These are phyloP conservation scores for Sphaceloma murrayae DNA, from an alignment of 2,329 filamentous ascomycete species.

Conservation along the genomic window DNA sequence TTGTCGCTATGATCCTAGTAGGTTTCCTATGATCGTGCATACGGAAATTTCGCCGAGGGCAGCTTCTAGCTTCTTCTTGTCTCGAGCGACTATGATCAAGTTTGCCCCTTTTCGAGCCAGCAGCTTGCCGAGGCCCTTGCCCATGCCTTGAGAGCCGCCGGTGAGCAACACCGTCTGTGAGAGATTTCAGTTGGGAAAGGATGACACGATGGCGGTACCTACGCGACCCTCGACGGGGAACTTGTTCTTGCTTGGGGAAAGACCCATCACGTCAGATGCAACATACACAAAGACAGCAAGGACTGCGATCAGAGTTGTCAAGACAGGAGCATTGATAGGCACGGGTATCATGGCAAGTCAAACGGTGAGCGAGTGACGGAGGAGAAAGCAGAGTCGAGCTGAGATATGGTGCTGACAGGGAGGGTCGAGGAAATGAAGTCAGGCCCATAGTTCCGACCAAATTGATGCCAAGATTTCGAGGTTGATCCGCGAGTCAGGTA, in stretches of 20 bases:
- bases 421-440: background rate
- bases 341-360: constrained; percentile 5
- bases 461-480: constrained; percentile 11
- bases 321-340: background rate
- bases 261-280: constrained; percentile 51
- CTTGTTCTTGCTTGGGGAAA: constrained; percentile 59
- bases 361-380: no score
- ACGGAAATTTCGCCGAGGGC: constrained; percentile 51
- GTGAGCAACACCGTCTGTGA: constrained; percentile 76
- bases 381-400: no score
- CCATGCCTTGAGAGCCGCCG: constrained; percentile 89
- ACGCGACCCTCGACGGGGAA: constrained; percentile 82
- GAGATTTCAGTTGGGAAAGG: constrained; percentile 13
- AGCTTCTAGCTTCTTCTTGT: constrained; percentile 60
- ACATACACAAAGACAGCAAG: constrained; percentile 29
- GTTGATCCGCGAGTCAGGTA: constrained; percentile 4
- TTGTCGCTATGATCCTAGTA: no score
- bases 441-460: background rate
- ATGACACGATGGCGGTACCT: constrained; percentile 27
- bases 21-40: background rate
- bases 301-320: background rate
- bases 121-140: constrained; percentile 61
- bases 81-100: constrained; percentile 75
- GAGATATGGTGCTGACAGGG: background rate
- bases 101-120: constrained; percentile 78